Conservation (phyloP, 2,329 filamentous ascomycete species). For the Aspergillus novofumigatus region DNA sequence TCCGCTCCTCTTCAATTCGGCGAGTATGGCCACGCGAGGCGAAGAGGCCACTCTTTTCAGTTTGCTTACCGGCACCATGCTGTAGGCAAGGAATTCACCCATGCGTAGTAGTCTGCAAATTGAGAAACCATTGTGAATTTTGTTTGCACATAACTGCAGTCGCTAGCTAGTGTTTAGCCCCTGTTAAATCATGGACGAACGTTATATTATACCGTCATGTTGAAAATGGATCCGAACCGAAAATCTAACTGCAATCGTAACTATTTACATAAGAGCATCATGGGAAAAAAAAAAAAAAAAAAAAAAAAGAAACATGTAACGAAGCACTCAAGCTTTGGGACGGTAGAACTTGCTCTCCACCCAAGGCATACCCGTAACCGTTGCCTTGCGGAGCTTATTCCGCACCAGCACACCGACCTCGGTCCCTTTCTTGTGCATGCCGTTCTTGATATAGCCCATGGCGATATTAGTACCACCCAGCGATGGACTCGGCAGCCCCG, state of each 20-base stretch:
- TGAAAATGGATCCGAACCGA: neutral
- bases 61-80: neutral
- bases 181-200: neutral
- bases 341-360: slow-evolving; percentile 71
- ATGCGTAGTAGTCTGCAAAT: neutral
- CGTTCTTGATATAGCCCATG: slow-evolving; percentile 86
- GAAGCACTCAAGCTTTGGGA: slow-evolving; percentile 15
- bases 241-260: neutral
- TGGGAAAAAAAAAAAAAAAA: too few species aligned
- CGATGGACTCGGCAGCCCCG: slow-evolving; percentile 82
- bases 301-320: neutral
- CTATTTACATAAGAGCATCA: slow-evolving; percentile 4
- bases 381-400: slow-evolving; percentile 69
- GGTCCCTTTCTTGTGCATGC: slow-evolving; percentile 77
- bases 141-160: neutral
- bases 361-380: slow-evolving; percentile 86
- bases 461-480: slow-evolving; percentile 81
- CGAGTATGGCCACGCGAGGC: neutral
- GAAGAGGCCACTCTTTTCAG: neutral
- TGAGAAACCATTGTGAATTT: neutral
- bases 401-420: slow-evolving; percentile 74
- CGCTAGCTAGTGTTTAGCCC: neutral
- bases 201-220: neutral
- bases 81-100: neutral
- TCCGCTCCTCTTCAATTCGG: too few species aligned